Evolutionary conservation across 257 asterid genomes (phyloP), one percentile per base, ranked within the genome.

Genomic region (Mitragyna speciosa): DNA sequence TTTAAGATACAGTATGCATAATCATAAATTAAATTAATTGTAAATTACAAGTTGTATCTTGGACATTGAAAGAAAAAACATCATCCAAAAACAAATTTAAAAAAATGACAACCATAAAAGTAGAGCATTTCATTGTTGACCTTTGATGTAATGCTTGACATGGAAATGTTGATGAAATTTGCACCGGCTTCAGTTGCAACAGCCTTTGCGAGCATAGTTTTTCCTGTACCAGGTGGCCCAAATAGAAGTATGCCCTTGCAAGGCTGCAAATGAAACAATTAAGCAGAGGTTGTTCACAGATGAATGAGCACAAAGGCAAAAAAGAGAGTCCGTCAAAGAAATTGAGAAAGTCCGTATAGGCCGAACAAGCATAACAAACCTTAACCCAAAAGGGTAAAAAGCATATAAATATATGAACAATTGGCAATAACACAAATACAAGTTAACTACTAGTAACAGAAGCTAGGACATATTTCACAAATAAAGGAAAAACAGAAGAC

Each of bases 141-240:
- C 98, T 94, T 92, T 19, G 98, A 92, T 72, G 97, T 87, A 78
- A 94, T 94, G 83, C 98, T 94, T 73, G 98, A 94, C 98, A 94
- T 91, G 20, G 97, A 92, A 81, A 94, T 91, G 82, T 92, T 94
- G 72, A 94, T 94, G 89, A 94, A 94, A 86, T 91, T 92, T 43
- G 98, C 98, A 67, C 98, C 93, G 80, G 96, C 95, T 85, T 94
- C 97, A n/a, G 98, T 92, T 76, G 96, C 98, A 85, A 92, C 95
- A 80, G 97, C 96, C 86, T 94, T 94, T 24, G 97, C 96, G 71
- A 94, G 96, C 98, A 92, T 94, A 68, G 97, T 94, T 83, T 94
- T 92, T 70, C 97, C 97, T 36, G 98, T 92, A 81, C 98, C 97
- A 75, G 97, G 97, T 63, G 97, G 95, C 33, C 96, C 97, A 84